Evolutionary conservation across 2,329 filamentous ascomycete genomes (phyloP).

Genomic region (Chrysosporium queenslandicum): DNA sequence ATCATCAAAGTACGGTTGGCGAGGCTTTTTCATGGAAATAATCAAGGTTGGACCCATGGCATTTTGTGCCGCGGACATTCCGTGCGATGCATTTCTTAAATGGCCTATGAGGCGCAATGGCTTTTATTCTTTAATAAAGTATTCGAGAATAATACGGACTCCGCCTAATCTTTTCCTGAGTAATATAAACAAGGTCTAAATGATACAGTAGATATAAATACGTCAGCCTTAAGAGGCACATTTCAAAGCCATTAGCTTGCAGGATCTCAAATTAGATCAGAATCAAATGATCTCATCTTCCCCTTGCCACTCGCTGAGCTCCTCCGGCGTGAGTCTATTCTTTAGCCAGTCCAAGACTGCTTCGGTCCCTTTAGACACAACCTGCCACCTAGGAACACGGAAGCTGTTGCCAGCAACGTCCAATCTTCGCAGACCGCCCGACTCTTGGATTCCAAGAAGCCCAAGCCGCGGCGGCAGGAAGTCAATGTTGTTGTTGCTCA

Average conservation of each 20-base stretch:
- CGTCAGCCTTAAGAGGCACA: too few species aligned
- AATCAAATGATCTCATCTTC: conserved; percentile 16
- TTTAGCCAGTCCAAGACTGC: conserved; percentile 71
- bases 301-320: conserved; percentile 32
- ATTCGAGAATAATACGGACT: too few species aligned
- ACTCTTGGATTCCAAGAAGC: conserved; percentile 54
- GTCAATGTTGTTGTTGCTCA: conserved; percentile 77
- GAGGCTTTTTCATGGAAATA: too few species aligned
- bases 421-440: conserved; percentile 51
- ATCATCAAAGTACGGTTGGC: too few species aligned
- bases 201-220: neutral
- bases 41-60: too few species aligned
- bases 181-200: neutral
- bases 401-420: conserved; percentile 81
- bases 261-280: neutral
- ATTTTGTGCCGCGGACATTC: too few species aligned
- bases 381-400: conserved; percentile 71
- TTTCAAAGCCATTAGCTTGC: too few species aligned
- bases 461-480: conserved; percentile 71
- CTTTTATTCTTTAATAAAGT: too few species aligned
- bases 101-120: too few species aligned
- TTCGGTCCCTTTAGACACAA: conserved; percentile 79
- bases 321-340: conserved; percentile 56
- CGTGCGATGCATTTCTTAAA: too few species aligned
- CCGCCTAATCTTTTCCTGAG: neutral